These are phyloP conservation scores for Trichoderma simmonsii DNA, from an alignment of 2,329 filamentous ascomycete species.

Conservation along the genomic window DNA sequence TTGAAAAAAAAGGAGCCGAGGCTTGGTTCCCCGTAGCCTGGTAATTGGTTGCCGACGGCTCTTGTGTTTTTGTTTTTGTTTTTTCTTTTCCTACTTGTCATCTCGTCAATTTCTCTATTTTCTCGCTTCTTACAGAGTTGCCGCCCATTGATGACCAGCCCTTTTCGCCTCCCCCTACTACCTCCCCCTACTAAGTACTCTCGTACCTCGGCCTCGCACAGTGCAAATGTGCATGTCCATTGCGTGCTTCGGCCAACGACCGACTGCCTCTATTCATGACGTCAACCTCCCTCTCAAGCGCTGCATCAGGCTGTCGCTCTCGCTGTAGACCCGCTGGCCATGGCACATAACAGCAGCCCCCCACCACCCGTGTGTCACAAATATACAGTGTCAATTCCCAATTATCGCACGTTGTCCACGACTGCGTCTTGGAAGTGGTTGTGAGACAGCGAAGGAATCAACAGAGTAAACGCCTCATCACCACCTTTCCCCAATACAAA, in stretches of 20 bases:
- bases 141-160: neutral
- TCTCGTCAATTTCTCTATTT: neutral
- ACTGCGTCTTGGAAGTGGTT: neutral
- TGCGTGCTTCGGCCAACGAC: slow-evolving; percentile 17
- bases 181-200: neutral
- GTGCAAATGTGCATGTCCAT: neutral
- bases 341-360: neutral
- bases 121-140: neutral
- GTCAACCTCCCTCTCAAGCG: neutral
- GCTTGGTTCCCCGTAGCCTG: neutral
- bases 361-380: neutral
- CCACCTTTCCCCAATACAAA: neutral
- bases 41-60: neutral
- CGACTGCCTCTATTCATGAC: slow-evolving; percentile 11
- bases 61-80: neutral
- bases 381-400: neutral
- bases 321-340: neutral
- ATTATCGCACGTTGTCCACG: neutral
- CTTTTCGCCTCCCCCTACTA: neutral
- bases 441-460: neutral
- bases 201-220: neutral
- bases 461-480: neutral
- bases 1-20: neutral
- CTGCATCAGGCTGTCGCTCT: neutral
- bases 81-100: neutral